Evolutionary conservation across 2,329 filamentous ascomycete species (phyloP), one percentile per base, ranked within the genome.

Genomic region (Karstenula rhodostoma): DNA sequence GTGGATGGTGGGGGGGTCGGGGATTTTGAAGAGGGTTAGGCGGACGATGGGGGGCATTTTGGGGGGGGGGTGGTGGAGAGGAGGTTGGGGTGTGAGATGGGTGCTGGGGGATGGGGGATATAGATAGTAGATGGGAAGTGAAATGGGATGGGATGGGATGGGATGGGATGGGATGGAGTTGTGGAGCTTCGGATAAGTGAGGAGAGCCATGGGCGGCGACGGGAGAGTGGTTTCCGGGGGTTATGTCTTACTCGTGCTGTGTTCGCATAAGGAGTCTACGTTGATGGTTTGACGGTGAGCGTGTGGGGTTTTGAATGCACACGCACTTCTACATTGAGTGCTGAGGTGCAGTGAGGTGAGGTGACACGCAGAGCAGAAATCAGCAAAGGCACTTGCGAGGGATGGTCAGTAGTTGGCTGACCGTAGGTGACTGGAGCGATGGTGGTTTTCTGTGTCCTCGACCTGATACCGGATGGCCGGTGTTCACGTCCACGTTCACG

Each of bases 21-120:
- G 64, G 58, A 78, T 66, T 63, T 78, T 78, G 72, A 78, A 77
- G 32, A 78, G 66, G 13, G 75, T 78, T 51, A 78, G 64, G 58
- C 76, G 76, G 56, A 73, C 60, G 63, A 78, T 72, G 53, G 69
- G 69, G 12, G 71, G 56, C 75, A 77, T 78, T 25, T 29, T 27
- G 9, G 25, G 8, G 22, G n/a, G 22, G 19, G 33, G n/a, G 9
- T 12, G 29, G 40, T 29, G 1, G 32, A 42, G 40, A 33, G 51
- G 29, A 23, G 40, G 25, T 23, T 47, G 37, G 12, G 37, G 37
- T 40, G 37, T 40, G 15, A 40, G 4, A 40, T 46, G 43, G 43
- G 5, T 2, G 33, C 33, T 12, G 15, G 33, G 3, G 29, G 6
- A 33, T 35, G 3, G 10, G 33, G 15, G 37, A 7, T 40, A 7